Base-by-base conservation (phyloP, 2,329 filamentous ascomycete genomes). In the Achaetomium macrosporum region DNA sequence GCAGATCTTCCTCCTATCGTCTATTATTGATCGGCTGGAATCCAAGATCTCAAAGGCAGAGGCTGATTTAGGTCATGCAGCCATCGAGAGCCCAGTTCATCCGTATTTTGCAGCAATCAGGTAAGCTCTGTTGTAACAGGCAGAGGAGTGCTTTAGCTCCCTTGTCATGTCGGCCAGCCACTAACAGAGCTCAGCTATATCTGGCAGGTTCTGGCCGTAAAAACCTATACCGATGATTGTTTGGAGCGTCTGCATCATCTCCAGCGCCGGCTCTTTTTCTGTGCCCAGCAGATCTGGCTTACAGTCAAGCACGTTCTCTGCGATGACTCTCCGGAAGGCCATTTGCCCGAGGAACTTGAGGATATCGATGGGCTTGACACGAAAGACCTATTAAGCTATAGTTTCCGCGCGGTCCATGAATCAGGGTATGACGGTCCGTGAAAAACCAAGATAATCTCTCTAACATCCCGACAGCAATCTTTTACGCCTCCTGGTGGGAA, bases 321-420 rank as follows among this genome's bases (percentile, higher is more conserved):
- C 64, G 86, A 95, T 57, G 93, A 96, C 69, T 95, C 93, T 1
- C 93, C 95, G 0, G 93, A 99, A 70, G 92, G 92, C 0, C 85
- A 93, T 66, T 73, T 89, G 3, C 86, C 85, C 0, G 83, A 91
- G 47, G 88, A 92, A 25, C 68, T 89, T n/a, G 82, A 87, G 49
- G 84, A 87, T 33, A 72, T 81, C 15, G 78, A 85, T 5, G 87
- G 84, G 1, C 76, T 90, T 2, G 85, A 87, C 47, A 90, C 90
- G 0, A 97, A 96, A 65, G 90, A 95, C 62, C 78, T 95, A 16
- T 71, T 99, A 43, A 97, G 92, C 59, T 99, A 93, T 68, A 96
- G 90, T 57, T 99, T 96, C 79, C 83, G 93, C 61, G 89, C 90
- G 6, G 76, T 96, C n/a, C 92, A 96, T 57, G 93, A 99, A 70